Percentiles rank a stretch among this genome's conserved stretches.
These are phyloP conservation scores for Hypoxylon fuscum DNA, from an alignment of 495 filamentous ascomycete species.

Conservation along the genomic window DNA sequence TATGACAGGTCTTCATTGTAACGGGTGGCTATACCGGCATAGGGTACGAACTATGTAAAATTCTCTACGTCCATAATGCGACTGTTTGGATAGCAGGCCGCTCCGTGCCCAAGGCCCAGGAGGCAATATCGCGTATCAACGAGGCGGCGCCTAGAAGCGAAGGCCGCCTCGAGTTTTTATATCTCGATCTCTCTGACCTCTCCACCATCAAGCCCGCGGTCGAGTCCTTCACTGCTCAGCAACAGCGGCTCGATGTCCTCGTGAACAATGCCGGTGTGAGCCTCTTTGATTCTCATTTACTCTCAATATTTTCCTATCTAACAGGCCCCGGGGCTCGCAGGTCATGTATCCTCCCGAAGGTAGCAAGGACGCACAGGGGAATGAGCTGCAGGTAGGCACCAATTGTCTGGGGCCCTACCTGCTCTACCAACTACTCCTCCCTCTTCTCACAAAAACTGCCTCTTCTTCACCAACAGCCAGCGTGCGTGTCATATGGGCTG, in stretches of 20 bases:
- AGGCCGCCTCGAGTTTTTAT: slow-evolving; percentile 53
- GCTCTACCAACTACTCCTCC: slow-evolving; percentile 53
- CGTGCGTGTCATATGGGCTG: slow-evolving; percentile 56
- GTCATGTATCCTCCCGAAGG: slow-evolving; percentile 42
- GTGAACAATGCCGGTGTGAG: slow-evolving; percentile 51
- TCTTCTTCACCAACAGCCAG: slow-evolving; percentile 41
- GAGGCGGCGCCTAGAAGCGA: slow-evolving; percentile 28
- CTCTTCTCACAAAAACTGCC: slow-evolving; percentile 53
- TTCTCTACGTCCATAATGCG: slow-evolving; percentile 53
- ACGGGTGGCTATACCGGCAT: slow-evolving; percentile 57
- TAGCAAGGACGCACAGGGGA: slow-evolving; percentile 43
- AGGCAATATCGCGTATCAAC: slow-evolving; percentile 17
- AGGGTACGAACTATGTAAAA: slow-evolving; percentile 54
- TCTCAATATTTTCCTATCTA: slow-evolving; percentile 25
- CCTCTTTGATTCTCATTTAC: slow-evolving; percentile 33
- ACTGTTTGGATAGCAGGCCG: slow-evolving; percentile 62
- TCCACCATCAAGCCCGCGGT: slow-evolving; percentile 58
- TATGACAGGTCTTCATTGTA: slow-evolving; percentile 49
- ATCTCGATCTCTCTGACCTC: slow-evolving; percentile 60
- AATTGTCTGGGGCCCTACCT: slow-evolving; percentile 52
- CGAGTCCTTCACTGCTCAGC: slow-evolving; percentile 33
- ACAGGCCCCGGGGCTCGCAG: slow-evolving; percentile 22
- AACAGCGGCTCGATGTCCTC: slow-evolving; percentile 39
- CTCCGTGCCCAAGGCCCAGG: slow-evolving; percentile 34
- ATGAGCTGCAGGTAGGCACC: slow-evolving; percentile 49